These are phyloP conservation scores for Fusarium xylarioides DNA, from an alignment of 2,329 filamentous ascomycete genomes.

Conservation along the genomic window DNA sequence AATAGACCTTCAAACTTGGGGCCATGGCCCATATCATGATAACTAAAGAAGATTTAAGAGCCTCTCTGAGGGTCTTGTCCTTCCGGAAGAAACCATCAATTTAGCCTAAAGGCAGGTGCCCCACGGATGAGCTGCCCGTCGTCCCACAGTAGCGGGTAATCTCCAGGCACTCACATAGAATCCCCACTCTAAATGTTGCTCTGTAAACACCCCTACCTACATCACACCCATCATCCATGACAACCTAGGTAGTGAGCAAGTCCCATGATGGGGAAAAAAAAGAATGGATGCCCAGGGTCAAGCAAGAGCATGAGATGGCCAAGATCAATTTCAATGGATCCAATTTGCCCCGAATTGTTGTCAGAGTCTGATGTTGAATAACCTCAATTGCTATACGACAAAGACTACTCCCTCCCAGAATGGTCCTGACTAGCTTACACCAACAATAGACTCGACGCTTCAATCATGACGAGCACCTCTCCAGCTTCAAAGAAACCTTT, in stretches of 20 bases:
- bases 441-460: slow-evolving; percentile 25
- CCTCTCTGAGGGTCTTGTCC: neutral
- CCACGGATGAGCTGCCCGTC: slow-evolving; percentile 30
- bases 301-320: slow-evolving; percentile 11
- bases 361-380: neutral
- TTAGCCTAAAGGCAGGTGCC: slow-evolving; percentile 37
- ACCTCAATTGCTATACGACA: slow-evolving; percentile 11
- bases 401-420: slow-evolving; percentile 7
- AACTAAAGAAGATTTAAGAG: neutral
- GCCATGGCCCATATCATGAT: slow-evolving; percentile 26
- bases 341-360: neutral
- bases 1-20: slow-evolving; percentile 3
- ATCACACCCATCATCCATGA: neutral
- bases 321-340: slow-evolving; percentile 5
- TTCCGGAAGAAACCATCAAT: slow-evolving; percentile 30
- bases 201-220: slow-evolving; percentile 7
- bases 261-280: slow-evolving; percentile 23
- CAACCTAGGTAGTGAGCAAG: neutral
- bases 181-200: slow-evolving; percentile 14
- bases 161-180: slow-evolving; percentile 23
- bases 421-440: slow-evolving; percentile 7
- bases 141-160: slow-evolving; percentile 40
- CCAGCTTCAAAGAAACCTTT: slow-evolving; percentile 25
- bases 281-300: neutral
- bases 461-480: slow-evolving; percentile 4